phyloP scores from a whole-genome alignment of 1,284 basidiomycete genomes.

The Rhodofomes roseus region DNA sequence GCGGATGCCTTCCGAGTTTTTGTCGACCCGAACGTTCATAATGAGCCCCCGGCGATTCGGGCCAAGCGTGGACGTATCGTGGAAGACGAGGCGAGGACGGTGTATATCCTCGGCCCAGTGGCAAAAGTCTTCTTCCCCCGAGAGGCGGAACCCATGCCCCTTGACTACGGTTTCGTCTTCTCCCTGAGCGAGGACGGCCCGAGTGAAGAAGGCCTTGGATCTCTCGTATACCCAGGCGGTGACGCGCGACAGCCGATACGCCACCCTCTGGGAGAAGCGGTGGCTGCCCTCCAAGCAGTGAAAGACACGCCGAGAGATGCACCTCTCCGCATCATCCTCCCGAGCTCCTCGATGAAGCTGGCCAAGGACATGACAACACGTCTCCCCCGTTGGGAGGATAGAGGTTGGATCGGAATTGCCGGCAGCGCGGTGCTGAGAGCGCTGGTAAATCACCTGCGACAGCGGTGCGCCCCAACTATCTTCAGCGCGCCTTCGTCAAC shows the following conservation, averaged over 20 bases:
- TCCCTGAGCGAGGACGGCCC: too few relatives aligned
- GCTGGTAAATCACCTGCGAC: not conserved
- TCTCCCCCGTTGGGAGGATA: constrained; percentile 1
- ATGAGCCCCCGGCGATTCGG: not conserved
- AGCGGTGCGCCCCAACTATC: not conserved
- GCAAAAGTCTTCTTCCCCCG: too few relatives aligned
- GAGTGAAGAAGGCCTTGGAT: too few relatives aligned
- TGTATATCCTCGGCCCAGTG: not conserved
- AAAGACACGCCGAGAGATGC: too few relatives aligned
- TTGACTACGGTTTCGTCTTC: not conserved
- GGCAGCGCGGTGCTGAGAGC: not conserved
- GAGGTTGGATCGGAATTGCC: constrained; percentile 2
- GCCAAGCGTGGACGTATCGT: not conserved
- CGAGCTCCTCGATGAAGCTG: too few relatives aligned
- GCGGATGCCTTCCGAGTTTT: not conserved
- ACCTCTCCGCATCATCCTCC: too few relatives aligned
- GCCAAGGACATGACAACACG: too few relatives aligned
- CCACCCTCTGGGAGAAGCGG: too few relatives aligned
- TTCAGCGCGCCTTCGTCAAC: not conserved
- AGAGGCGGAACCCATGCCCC: not conserved
- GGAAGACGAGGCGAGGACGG: not conserved
- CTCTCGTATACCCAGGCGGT: too few relatives aligned
- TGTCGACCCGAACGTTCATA: not conserved
- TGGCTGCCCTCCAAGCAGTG: too few relatives aligned
- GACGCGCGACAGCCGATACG: too few relatives aligned